phyloP scores from a whole-genome alignment of 1,284 basidiomycete genomes.

The Gomphus bonarii region DNA sequence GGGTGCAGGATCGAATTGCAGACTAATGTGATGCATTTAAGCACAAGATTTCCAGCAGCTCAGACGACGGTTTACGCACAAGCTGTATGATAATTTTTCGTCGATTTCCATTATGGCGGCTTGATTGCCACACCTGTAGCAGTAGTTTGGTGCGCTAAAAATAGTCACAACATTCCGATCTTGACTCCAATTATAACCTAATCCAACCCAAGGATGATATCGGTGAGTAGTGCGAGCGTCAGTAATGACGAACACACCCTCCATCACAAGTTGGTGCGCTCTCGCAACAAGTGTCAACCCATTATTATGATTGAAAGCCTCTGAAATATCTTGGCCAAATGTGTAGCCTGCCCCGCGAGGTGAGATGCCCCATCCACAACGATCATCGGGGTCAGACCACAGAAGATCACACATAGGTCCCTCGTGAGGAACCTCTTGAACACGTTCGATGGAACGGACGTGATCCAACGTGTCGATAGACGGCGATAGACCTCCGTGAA shows the following conservation, averaged over 20 bases:
- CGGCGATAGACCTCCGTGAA: constrained; percentile 96
- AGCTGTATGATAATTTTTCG: constrained; percentile 94
- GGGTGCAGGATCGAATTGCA: constrained; percentile 99
- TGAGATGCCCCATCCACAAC: constrained; percentile 99
- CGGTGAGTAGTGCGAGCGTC: not conserved
- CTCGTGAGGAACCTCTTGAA: constrained; percentile 98
- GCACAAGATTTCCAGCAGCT: not conserved
- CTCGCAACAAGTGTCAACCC: constrained; percentile 93
- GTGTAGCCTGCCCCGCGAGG: constrained; percentile 98
- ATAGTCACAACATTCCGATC: constrained; percentile 99
- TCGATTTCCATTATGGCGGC: constrained; percentile 99
- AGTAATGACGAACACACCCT: constrained; percentile 44
- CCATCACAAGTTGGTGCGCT: constrained; percentile 98
- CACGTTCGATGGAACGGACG: constrained; percentile 95
- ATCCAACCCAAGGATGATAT: not conserved
- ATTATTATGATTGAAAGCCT: constrained; percentile 99
- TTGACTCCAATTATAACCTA: constrained; percentile 94
- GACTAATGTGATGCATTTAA: constrained; percentile 38
- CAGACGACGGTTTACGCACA: constrained; percentile 38
- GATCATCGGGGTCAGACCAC: constrained; percentile 99
- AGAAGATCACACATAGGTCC: constrained; percentile 99
- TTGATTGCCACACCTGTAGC: constrained; percentile 99
- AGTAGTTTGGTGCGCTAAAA: constrained; percentile 98
- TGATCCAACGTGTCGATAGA: constrained; percentile 99
- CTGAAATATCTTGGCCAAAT: constrained; percentile 97